Base-by-base conservation (phyloP, 768 basidiomycete genomes). In the Boletus vermiculosoides region DNA sequence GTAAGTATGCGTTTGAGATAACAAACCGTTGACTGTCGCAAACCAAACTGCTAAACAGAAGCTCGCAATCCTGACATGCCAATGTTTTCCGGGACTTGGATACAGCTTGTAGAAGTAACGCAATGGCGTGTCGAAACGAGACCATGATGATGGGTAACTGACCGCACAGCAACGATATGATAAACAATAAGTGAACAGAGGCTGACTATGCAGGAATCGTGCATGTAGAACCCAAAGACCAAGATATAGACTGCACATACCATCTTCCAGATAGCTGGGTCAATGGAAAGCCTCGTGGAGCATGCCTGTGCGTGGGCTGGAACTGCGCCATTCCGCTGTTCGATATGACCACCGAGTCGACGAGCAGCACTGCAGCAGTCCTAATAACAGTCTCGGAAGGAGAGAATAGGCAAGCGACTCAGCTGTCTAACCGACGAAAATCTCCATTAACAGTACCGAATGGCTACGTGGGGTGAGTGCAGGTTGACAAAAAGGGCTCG, bases 401-500 rank as follows among this genome's bases (percentile, higher is more conserved):
- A 22, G 11, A 53, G 25, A 16, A 30, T 13, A 23, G 9, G 12
- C 51, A 39, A 54, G 53, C 13, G n/a, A 55, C 34, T n/a, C 53
- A 2, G n/a, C 16, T 4, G 20, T 11, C 22, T 4, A 18, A 30
- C 41, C 37, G 23, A 33, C 16, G 3, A 40, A 61, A 31, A 20
- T 46, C 18, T 60, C 44, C 33, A 54, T 54, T 45, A 20, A 50
- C 18, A 33, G 12, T 50, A 42, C 52, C 52, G 40, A 41, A 50
- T 42, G 46, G n/a, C 51, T 31, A 45, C 20, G 12, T 23, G 37
- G n/a, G 13, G 20, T 50, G 34, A 37, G 36, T 39, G 33, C 8
- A 12, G 34, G 36, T 16, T 28, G 20, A 11, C 5, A 28, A 12
- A n/a, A 16, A 25, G 12, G 44, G 13, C 49, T 49, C 40, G 52